Conservation (phyloP, 371 early-diverging fungal species). For the Spiromyces aspiralis region DNA sequence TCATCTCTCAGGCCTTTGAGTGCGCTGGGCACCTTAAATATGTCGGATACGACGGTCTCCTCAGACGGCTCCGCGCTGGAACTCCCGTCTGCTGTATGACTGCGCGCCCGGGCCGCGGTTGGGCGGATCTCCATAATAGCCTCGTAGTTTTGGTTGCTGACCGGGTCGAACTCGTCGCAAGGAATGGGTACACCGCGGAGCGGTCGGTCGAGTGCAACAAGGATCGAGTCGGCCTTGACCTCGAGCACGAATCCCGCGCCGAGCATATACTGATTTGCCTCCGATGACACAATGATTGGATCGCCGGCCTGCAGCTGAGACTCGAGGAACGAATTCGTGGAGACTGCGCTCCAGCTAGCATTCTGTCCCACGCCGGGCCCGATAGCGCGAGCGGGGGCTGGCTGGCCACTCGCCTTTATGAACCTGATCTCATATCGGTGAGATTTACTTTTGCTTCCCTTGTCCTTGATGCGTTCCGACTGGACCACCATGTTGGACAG, state of each 20-base stretch:
- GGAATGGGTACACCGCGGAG: constrained; percentile 42
- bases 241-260: constrained; percentile 56
- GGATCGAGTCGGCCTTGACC: constrained; percentile 30
- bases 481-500: constrained; percentile 21
- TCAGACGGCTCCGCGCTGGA: background rate
- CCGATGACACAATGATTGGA: constrained; percentile 63
- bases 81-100: background rate
- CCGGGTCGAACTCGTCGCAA: constrained; percentile 27
- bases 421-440: constrained; percentile 8
- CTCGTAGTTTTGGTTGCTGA: constrained; percentile 31
- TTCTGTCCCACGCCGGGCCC: background rate
- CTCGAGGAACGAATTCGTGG: constrained; percentile 11
- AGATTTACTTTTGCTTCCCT: constrained; percentile 5
- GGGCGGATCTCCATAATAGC: constrained; percentile 28
- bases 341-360: background rate
- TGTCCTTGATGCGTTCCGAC: constrained; percentile 7
- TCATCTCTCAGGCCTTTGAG: too few species aligned
- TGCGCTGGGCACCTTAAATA: too few species aligned
- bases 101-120: constrained; percentile 7
- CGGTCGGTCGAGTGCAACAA: constrained; percentile 42
- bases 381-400: background rate
- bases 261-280: constrained; percentile 51
- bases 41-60: constrained; percentile 8
- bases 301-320: constrained; percentile 53
- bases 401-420: background rate